Evolutionary conservation across 2,329 filamentous ascomycete species (phyloP).

Genomic region (Xylariales sp.): DNA sequence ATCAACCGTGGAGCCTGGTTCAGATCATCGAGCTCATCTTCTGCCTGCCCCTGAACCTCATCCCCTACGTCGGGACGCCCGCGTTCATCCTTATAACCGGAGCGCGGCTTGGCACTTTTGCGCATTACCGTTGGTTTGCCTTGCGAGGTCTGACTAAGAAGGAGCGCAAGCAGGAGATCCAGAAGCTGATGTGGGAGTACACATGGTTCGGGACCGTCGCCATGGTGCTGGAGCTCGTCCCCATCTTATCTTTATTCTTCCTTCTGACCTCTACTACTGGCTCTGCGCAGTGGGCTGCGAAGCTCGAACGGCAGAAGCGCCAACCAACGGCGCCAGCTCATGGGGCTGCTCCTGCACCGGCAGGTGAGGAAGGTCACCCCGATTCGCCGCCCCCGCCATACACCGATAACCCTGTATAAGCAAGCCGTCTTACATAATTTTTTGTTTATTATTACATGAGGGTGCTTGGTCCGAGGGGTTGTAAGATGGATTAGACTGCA

Average conservation of each 20-base stretch:
- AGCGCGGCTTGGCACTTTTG: slow-evolving; percentile 78
- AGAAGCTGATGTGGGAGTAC: slow-evolving; percentile 71
- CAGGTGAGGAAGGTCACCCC: slow-evolving; percentile 18
- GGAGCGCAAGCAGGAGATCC: slow-evolving; percentile 67
- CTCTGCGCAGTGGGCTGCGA: slow-evolving; percentile 79
- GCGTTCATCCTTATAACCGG: slow-evolving; percentile 87
- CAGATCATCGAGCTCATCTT: slow-evolving; percentile 83
- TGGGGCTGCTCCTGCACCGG: slow-evolving; percentile 6
- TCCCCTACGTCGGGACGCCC: slow-evolving; percentile 77
- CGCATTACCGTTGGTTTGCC: slow-evolving; percentile 88
- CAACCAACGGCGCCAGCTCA: slow-evolving; percentile 9
- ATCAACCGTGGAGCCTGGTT: slow-evolving; percentile 84
- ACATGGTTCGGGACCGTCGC: slow-evolving; percentile 90
- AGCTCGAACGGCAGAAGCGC: slow-evolving; percentile 60
- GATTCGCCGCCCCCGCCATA: slow-evolving; percentile 31
- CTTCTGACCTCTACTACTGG: slow-evolving; percentile 82
- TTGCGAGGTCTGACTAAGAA: slow-evolving; percentile 70
- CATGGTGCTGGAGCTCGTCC: slow-evolving; percentile 80
- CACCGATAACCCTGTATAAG: slow-evolving; percentile 29
- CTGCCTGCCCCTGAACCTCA: slow-evolving; percentile 78
- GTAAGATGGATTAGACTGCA: no score
- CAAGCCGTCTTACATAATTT: no score
- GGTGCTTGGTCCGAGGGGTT: no score
- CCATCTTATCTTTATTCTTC: slow-evolving; percentile 90
- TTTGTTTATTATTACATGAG: no score